Conservation (phyloP, 352 stramenopile genomes). For the Globisporangium echinulatum region DNA sequence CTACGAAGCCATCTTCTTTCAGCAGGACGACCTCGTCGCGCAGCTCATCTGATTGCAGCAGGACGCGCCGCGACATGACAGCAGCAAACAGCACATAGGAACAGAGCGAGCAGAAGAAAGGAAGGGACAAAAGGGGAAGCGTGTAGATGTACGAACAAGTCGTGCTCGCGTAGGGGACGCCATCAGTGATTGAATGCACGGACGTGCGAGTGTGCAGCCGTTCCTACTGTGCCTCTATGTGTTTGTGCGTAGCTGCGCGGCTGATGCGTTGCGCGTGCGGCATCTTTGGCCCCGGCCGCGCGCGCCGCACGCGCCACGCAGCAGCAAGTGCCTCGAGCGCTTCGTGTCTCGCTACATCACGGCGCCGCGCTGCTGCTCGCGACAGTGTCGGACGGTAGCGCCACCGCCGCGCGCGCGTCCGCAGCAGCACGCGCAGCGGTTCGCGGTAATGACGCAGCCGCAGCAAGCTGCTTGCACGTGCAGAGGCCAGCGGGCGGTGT, state of each 20-base stretch:
- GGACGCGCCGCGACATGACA: not conserved
- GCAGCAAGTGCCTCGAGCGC: slow-evolving; percentile 2
- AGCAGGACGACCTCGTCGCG: slow-evolving; percentile 36
- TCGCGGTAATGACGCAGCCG: slow-evolving; percentile 4
- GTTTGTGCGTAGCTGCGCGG: not conserved
- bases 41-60: slow-evolving; percentile 24
- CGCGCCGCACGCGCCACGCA: not conserved
- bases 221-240: not conserved
- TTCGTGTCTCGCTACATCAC: not conserved
- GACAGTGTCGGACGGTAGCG: not conserved
- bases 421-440: slow-evolving; percentile 5
- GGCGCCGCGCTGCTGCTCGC: not conserved
- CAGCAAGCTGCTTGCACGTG: slow-evolving; percentile 15
- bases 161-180: not conserved
- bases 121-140: not conserved
- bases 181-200: not conserved
- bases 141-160: not conserved
- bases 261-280: not conserved
- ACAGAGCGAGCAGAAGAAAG: not conserved
- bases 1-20: slow-evolving; percentile 81
- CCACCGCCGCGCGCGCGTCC: not conserved
- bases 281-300: not conserved
- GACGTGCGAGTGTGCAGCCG: not conserved
- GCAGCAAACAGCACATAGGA: not conserved
- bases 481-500: slow-evolving; percentile 13